Evolutionary conservation across 148 eudicot species (phyloP).

Genomic region (Arctostaphylos glauca): DNA sequence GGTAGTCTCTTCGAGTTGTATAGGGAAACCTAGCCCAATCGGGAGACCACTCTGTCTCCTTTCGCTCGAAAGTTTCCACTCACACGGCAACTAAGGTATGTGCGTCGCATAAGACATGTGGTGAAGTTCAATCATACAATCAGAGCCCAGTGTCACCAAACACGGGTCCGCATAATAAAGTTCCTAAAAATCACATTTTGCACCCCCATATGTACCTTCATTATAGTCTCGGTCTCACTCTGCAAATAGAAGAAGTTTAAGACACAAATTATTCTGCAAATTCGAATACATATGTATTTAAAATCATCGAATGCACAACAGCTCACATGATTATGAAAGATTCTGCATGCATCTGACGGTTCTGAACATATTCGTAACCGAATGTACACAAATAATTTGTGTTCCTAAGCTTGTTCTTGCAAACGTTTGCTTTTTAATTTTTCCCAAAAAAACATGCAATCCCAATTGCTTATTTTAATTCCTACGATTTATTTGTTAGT

Average conservation of each 20-base stretch:
- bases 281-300: too few species aligned
- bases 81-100: slow-evolving; percentile 10
- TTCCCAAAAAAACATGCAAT: too few species aligned
- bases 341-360: too few species aligned
- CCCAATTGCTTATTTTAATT: too few species aligned
- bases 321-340: too few species aligned
- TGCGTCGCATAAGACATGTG: not conserved
- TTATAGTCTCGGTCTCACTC: not conserved
- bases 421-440: too few species aligned
- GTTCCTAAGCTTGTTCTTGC: too few species aligned
- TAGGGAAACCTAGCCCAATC: slow-evolving; percentile 4
- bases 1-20: not conserved
- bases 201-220: not conserved
- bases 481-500: too few species aligned
- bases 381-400: too few species aligned
- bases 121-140: not conserved
- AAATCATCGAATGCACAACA: too few species aligned
- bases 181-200: not conserved
- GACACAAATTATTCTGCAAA: too few species aligned
- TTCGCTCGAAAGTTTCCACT: slow-evolving; percentile 2
- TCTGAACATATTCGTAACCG: too few species aligned
- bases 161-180: not conserved
- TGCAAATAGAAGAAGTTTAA: not conserved
- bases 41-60: not conserved
- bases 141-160: not conserved